Conservation (phyloP, 345 rosid species). For the Mercurialis annua region DNA sequence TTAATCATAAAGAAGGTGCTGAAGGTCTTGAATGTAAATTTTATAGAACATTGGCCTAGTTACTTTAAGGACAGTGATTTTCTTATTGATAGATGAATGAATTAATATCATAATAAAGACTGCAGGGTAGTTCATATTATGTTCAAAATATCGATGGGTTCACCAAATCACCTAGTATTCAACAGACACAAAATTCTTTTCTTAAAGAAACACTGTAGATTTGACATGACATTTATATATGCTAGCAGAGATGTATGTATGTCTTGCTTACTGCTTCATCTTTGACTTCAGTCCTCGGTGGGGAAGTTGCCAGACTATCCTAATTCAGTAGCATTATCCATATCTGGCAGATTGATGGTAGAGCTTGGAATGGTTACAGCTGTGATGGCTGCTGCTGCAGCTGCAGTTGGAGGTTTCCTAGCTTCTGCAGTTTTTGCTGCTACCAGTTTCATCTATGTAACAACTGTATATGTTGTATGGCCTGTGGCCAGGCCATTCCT, state of each 20-base stretch:
- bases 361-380: constrained; percentile 94
- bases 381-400: constrained; percentile 80
- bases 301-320: constrained; percentile 72
- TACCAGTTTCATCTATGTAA: constrained; percentile 67
- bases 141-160: not conserved
- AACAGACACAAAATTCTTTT: not conserved
- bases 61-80: not conserved
- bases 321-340: constrained; percentile 84
- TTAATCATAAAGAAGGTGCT: not conserved
- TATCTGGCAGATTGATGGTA: constrained; percentile 92
- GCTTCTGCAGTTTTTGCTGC: constrained; percentile 87
- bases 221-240: not conserved
- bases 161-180: not conserved
- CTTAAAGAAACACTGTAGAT: not conserved
- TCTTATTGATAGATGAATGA: not conserved
- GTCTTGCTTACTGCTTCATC: constrained; percentile 15
- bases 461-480: constrained; percentile 77
- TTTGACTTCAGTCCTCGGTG: constrained; percentile 64
- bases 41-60: not conserved
- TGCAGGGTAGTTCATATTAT: not conserved
- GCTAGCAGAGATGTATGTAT: not conserved
- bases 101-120: not conserved
- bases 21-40: too few relatives aligned
- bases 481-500: constrained; percentile 73
- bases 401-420: constrained; percentile 76